Percentiles rank a stretch among this genome's conserved stretches.
phyloP scores from a whole-genome alignment of 2,329 filamentous ascomycete species.

The Cladosporium colombiae region DNA sequence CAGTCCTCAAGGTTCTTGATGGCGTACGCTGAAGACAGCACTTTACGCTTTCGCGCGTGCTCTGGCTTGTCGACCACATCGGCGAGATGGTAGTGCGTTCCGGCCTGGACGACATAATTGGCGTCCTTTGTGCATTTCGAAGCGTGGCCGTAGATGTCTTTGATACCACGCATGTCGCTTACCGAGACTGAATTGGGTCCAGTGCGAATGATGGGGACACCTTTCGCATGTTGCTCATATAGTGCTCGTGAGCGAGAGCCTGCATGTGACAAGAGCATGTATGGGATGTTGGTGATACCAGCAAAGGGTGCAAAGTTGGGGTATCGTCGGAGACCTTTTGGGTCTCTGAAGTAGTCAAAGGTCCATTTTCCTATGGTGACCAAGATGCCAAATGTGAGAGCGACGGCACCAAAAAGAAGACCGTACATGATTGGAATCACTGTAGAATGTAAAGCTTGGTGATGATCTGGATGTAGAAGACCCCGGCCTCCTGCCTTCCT shows the following conservation, averaged over 20 bases:
- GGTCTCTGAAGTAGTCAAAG: conserved; percentile 45
- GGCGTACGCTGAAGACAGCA: conserved; percentile 42
- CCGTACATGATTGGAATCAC: conserved; percentile 27
- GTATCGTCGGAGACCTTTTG: conserved; percentile 52
- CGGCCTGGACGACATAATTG: conserved; percentile 35
- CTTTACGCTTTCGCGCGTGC: conserved; percentile 43
- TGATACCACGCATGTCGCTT: conserved; percentile 41
- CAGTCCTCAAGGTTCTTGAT: conserved; percentile 44
- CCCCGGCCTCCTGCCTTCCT: background rate
- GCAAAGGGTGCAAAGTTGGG: conserved; percentile 47
- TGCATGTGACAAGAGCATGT: conserved; percentile 44
- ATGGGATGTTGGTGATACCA: conserved; percentile 49
- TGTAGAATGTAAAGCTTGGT: background rate
- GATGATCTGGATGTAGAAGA: background rate
- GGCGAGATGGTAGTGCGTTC: conserved; percentile 39
- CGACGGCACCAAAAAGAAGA: conserved; percentile 24
- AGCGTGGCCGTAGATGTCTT: conserved; percentile 44
- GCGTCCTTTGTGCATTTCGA: conserved; percentile 41
- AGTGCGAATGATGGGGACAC: conserved; percentile 47
- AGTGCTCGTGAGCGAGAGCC: conserved; percentile 48
- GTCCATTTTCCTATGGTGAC: conserved; percentile 26
- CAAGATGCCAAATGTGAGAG: conserved; percentile 21
- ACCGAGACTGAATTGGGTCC: conserved; percentile 51
- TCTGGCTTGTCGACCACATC: conserved; percentile 44
- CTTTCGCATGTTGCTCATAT: conserved; percentile 45